A percentile compares a stretch with the other conserved stretches of the same genome.
Conservation (phyloP, 1,139 yeast species). For the Kodamaea derodonti region DNA sequence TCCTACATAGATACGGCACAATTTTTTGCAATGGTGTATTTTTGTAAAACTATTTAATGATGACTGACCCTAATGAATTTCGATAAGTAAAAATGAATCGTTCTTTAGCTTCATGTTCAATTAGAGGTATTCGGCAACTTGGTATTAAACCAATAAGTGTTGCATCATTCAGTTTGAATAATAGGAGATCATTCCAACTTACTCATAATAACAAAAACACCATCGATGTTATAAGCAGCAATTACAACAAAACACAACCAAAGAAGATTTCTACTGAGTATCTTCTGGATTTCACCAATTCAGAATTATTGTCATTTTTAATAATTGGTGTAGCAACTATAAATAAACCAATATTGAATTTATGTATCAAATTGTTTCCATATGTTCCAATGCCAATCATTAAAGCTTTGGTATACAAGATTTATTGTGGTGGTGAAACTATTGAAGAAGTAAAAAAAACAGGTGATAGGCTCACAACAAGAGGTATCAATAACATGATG, state of each 20-base stretch:
- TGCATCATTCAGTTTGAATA: no score
- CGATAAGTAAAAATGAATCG: no score
- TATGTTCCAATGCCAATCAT: slow-evolving; percentile 69
- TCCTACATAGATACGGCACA: no score
- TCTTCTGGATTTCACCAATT: slow-evolving; percentile 29
- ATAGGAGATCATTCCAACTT: neutral
- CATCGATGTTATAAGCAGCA: neutral
- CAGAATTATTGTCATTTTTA: slow-evolving; percentile 56
- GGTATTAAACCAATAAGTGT: no score
- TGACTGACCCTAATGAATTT: no score
- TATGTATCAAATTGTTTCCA: slow-evolving; percentile 68
- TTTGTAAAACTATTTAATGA: no score
- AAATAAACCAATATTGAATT: slow-evolving; percentile 55
- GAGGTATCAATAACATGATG: slow-evolving; percentile 94
- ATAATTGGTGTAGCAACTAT: slow-evolving; percentile 67
- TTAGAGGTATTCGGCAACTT: no score
- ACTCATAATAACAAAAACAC: neutral
- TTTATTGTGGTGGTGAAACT: slow-evolving; percentile 90
- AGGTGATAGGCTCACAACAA: slow-evolving; percentile 58
- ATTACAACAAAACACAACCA: no score
- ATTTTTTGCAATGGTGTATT: no score
- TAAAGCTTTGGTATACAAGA: slow-evolving; percentile 70
- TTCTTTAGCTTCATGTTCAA: no score
- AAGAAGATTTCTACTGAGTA: slow-evolving; percentile 19
- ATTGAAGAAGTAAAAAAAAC: slow-evolving; percentile 65